These are phyloP conservation scores for Zygoascus hellenicus DNA, from an alignment of 1,139 yeast species.

Conservation along the genomic window DNA sequence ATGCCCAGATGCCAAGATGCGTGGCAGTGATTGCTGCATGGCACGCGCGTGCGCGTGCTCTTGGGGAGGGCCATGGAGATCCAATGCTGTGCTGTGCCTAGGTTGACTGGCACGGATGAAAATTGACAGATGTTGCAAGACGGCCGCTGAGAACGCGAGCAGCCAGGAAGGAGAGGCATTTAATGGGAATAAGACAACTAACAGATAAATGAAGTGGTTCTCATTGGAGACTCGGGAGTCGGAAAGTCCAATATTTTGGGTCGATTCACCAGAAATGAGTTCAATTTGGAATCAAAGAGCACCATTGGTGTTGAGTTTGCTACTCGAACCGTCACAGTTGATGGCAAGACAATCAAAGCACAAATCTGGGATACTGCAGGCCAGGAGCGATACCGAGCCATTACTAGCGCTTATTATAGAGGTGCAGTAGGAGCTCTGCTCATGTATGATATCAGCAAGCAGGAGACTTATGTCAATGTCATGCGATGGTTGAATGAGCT, in stretches of 20 bases:
- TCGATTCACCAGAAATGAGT: conserved; percentile 91
- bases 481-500: conserved; percentile 93
- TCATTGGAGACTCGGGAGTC: conserved; percentile 97
- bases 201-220: conserved; percentile 51
- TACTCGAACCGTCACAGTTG: conserved; percentile 89
- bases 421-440: conserved; percentile 98
- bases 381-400: conserved; percentile 96
- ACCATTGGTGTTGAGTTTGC: conserved; percentile 99
- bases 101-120: too few relatives aligned
- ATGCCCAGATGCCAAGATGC: too few relatives aligned
- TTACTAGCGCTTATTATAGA: conserved; percentile 93
- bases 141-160: too few relatives aligned
- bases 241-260: conserved; percentile 93
- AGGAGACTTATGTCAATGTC: conserved; percentile 88
- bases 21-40: too few relatives aligned
- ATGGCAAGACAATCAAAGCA: conserved; percentile 92
- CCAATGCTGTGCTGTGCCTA: too few relatives aligned
- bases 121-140: too few relatives aligned
- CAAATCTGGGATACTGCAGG: conserved; percentile 99
- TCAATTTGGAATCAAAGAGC: conserved; percentile 87
- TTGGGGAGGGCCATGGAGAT: too few relatives aligned
- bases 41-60: too few relatives aligned
- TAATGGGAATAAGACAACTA: neutral
- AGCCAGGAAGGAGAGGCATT: neutral
- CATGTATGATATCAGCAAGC: conserved; percentile 91